phyloP scores from a whole-genome alignment of 2,329 filamentous ascomycete species.

The Calonectria ilicicola region DNA sequence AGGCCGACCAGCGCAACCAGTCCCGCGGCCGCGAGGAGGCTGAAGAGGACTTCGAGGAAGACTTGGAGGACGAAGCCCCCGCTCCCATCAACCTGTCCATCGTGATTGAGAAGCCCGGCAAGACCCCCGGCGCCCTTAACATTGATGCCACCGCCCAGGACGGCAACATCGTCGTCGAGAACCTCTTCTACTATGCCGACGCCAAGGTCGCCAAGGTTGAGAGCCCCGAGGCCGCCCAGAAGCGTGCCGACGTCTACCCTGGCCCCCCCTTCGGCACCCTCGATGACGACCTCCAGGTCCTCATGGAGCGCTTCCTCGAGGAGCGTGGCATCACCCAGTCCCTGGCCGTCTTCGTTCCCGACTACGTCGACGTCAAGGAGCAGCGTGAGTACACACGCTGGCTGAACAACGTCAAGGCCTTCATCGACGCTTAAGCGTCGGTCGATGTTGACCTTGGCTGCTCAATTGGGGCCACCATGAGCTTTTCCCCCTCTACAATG shows the following conservation, averaged over 20 bases:
- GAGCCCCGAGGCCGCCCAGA: slow-evolving; percentile 81
- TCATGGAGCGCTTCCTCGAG: slow-evolving; percentile 93
- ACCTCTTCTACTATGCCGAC: slow-evolving; percentile 88
- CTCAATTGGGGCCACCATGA: not conserved
- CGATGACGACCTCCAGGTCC: slow-evolving; percentile 93
- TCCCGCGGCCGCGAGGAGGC: slow-evolving; percentile 66
- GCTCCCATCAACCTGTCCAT: slow-evolving; percentile 89
- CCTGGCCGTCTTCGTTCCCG: slow-evolving; percentile 90
- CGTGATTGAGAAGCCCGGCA: slow-evolving; percentile 86
- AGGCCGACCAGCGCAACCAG: slow-evolving; percentile 68
- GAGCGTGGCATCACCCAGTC: slow-evolving; percentile 91
- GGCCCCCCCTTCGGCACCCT: slow-evolving; percentile 94
- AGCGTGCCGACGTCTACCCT: slow-evolving; percentile 83
- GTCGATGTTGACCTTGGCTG: not conserved
- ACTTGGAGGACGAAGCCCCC: slow-evolving; percentile 65
- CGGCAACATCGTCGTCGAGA: slow-evolving; percentile 87
- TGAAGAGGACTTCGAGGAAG: slow-evolving; percentile 58
- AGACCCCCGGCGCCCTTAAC: slow-evolving; percentile 78
- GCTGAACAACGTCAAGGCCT: slow-evolving; percentile 88
- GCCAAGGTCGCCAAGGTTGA: slow-evolving; percentile 81
- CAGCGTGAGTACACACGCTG: slow-evolving; percentile 95
- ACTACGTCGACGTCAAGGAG: slow-evolving; percentile 99
- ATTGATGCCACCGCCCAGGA: slow-evolving; percentile 90
- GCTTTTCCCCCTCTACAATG: not conserved
- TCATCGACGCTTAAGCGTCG: slow-evolving; percentile 75